These are phyloP conservation scores for Sporothrix sp. DNA, from an alignment of 2,329 filamentous ascomycete genomes.

Conservation along the genomic window DNA sequence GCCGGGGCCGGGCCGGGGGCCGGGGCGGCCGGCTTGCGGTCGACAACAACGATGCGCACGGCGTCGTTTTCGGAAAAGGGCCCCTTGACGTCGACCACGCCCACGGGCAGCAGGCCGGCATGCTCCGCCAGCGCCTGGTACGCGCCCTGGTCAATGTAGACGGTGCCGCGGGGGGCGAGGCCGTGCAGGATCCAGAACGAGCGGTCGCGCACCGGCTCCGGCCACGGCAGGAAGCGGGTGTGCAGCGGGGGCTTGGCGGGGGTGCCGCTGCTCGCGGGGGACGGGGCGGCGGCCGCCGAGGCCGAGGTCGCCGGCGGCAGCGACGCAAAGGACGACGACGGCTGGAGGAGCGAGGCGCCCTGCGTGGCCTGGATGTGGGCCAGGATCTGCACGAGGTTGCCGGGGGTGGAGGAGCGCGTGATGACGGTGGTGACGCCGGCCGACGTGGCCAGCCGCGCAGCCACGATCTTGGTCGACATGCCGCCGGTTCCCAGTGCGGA, in stretches of 20 bases:
- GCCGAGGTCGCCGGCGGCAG: not conserved
- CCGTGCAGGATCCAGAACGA: constrained; percentile 97
- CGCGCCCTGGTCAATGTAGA: constrained; percentile 90
- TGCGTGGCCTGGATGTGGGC: constrained; percentile 57
- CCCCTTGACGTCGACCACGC: constrained; percentile 84
- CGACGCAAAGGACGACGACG: constrained; percentile 18
- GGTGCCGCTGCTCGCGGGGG: constrained; percentile 15
- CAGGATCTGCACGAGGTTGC: constrained; percentile 83
- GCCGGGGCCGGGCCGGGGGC: constrained; percentile 57
- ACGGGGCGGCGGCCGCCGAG: constrained; percentile 6
- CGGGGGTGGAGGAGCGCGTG: constrained; percentile 84
- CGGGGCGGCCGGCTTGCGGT: constrained; percentile 61
- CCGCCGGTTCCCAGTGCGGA: constrained; percentile 87
- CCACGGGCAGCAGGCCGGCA: constrained; percentile 79
- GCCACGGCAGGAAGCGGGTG: constrained; percentile 82
- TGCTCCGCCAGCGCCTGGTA: constrained; percentile 71
- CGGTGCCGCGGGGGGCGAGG: constrained; percentile 74
- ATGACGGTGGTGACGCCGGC: constrained; percentile 95
- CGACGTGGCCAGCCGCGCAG: constrained; percentile 82
- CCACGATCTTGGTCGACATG: constrained; percentile 96
- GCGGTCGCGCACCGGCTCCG: constrained; percentile 77
- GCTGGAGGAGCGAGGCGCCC: constrained; percentile 30
- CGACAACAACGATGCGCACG: constrained; percentile 74
- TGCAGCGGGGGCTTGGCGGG: constrained; percentile 56
- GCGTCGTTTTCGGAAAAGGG: constrained; percentile 87